Base-by-base conservation (phyloP, 306 rosid species). In the Mucuna pruriens region DNA sequence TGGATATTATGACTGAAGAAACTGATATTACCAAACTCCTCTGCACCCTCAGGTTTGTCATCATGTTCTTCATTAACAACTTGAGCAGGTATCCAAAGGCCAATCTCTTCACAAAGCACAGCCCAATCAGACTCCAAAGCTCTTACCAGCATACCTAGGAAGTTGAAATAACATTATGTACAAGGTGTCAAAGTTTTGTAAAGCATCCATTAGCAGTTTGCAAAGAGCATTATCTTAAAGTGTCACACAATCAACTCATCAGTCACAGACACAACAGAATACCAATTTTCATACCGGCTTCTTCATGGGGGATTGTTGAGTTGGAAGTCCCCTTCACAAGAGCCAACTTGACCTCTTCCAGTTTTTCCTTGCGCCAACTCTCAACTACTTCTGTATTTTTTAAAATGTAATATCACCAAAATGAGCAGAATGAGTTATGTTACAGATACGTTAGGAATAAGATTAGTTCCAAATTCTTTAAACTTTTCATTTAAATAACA, bases 21-120 rank as follows among this genome's bases (percentile, higher is more conserved):
- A 42, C 17, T 31, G 66, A 54, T 55, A 80, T 46, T 91, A 94
- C 98, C 97, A 33, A 89, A 48, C 61, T 89, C 93, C 9, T 82
- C 91, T 66, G 40, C 86, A 23, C 88, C 94, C 63, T 87, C 93
- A 51, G 93, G 97, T 83, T 87, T 90, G 84, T 91, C 94, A 54
- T 90, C 87, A 62, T 89, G 94, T 76, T 87, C 92, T n/a, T 44
- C 80, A 74, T 89, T 83, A 55, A 16, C 17, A 66, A 90, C 71
- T 80, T 90, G 91, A 82, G 82, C 52, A 49, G 97, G 97, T 77
- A 94, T 84, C 94, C 93, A 94, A 36, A 94, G 92, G 81, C 98
- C 98, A 76, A 94, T 82, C 48, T 87, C 94, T 89, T 94, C 97
- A 20, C 86, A 89, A 4, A 91, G 54, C 73, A 11, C 82, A 11